Conservation (phyloP, 352 stramenopile genomes). For the Globisporangium yorkense region DNA sequence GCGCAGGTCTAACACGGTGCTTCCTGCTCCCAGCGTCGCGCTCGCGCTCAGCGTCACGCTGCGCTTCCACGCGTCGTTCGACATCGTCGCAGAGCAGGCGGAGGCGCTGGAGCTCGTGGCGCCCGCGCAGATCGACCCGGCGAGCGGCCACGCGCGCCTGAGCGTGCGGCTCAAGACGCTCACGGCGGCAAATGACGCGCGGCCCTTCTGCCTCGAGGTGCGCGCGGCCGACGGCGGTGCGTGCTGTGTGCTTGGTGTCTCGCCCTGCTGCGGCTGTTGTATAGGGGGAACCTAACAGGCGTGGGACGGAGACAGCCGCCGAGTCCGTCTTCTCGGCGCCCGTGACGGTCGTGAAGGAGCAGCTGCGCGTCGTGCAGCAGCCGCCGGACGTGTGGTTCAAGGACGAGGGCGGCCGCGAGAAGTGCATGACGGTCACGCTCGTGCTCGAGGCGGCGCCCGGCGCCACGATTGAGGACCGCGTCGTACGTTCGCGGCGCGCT, state of each 20-base stretch:
- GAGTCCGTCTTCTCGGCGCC: slow-evolving; percentile 62
- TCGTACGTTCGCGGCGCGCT: slow-evolving; percentile 21
- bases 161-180: slow-evolving; percentile 42
- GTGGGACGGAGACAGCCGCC: slow-evolving; percentile 17
- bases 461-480: slow-evolving; percentile 61
- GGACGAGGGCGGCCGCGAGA: slow-evolving; percentile 94
- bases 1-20: background rate
- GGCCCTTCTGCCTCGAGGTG: slow-evolving; percentile 67
- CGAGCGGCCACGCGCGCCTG: slow-evolving; percentile 38
- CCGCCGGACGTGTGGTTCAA: slow-evolving; percentile 95
- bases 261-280: no score
- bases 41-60: slow-evolving; percentile 49
- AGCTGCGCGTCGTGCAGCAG: slow-evolving; percentile 68
- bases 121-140: slow-evolving; percentile 22
- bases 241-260: background rate
- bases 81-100: slow-evolving; percentile 59
- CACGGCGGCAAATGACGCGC: slow-evolving; percentile 49
- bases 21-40: slow-evolving; percentile 14
- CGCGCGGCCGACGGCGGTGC: slow-evolving; percentile 27
- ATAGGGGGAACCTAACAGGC: no score
- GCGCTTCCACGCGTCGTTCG: slow-evolving; percentile 74
- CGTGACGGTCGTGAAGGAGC: slow-evolving; percentile 71
- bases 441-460: slow-evolving; percentile 72
- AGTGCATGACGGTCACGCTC: slow-evolving; percentile 90
- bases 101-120: slow-evolving; percentile 25